Evolutionary conservation across 306 rosid species (phyloP), one percentile per base, ranked within the genome.

Genomic region (Acacia acuminata): DNA sequence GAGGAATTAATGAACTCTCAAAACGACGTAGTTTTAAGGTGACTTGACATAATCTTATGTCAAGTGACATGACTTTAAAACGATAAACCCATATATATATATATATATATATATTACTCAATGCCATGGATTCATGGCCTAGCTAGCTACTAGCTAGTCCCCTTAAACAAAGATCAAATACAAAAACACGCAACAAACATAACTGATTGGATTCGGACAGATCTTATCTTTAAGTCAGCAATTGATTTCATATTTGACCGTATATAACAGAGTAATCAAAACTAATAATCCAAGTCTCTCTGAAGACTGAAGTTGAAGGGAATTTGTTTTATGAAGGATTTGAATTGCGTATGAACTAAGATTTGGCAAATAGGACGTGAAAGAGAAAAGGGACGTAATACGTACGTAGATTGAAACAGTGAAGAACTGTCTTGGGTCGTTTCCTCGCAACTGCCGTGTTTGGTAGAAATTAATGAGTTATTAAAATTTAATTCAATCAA

Each of bases 361-460:
- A 75, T 79, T 79, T 80, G 25, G 50, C 30, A 45, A 32, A 32
- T 38, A 69, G 67, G 32, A 73, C 32, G 42, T 71, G 27, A 36
- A 7, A 16, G n/a, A 65, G 44, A 77, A 19, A 19, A 53, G 9
- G 22, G 1, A 38, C 42, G 42, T 38, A 38, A 16, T 4, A 51
- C 20, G 30, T 75, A 38, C 8, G 30, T 14, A 47, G 25, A 56
- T 71, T 36, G 24, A 56, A 84, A 83, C 58, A 67, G 53, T 36
- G 22, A 63, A 68, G 68, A 84, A 68, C 68, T 75, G 45, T 84
- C 13, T 32, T 71, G 11, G 75, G n/a, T 70, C 32, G 45, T 34
- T 79, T 84, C 55, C 68, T 74, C 68, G 77, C 30, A 56, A 75
- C 22, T 79, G 78, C 73, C 84, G 84, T 84, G 84, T 40, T 40